A percentile compares a stretch with the other conserved stretches of the same genome.
Conservation (phyloP, 2,329 filamentous ascomycete genomes). For the Clonostachys rosea region DNA sequence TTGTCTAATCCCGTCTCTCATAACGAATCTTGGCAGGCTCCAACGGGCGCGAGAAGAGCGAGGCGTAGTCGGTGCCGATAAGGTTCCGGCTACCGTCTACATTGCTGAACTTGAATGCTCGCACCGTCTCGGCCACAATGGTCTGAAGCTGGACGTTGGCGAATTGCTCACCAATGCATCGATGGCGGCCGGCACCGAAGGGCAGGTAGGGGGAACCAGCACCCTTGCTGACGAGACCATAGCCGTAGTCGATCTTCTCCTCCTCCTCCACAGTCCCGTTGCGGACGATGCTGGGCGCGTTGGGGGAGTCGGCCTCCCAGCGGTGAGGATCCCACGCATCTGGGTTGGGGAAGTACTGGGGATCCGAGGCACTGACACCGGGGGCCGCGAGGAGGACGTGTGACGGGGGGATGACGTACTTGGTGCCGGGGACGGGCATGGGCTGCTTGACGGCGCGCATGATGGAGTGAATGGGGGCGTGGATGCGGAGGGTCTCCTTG, state of each 20-base stretch:
- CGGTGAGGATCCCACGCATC: conserved; percentile 84
- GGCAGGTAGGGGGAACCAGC: conserved; percentile 86
- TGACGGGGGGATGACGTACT: conserved; percentile 74
- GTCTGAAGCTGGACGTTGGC: conserved; percentile 89
- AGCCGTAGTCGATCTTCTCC: conserved; percentile 88
- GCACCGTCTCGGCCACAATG: conserved; percentile 72
- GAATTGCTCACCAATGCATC: conserved; percentile 96
- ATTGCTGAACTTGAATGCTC: conserved; percentile 76
- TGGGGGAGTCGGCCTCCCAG: conserved; percentile 67
- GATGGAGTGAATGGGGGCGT: conserved; percentile 93
- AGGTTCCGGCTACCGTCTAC: conserved; percentile 65
- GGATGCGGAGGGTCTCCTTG: conserved; percentile 87
- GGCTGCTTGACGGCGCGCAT: conserved; percentile 88
- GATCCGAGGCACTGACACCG: conserved; percentile 70
- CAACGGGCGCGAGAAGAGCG: conserved; percentile 69
- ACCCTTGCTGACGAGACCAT: conserved; percentile 89
- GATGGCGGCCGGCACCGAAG: conserved; percentile 87
- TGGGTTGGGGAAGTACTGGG: conserved; percentile 77
- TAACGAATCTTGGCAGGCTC: conserved; percentile 70
- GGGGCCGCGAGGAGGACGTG: conserved; percentile 83
- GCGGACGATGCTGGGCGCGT: conserved; percentile 40
- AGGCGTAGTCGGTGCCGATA: conserved; percentile 63
- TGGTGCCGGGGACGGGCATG: conserved; percentile 77
- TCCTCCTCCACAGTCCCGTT: conserved; percentile 37
- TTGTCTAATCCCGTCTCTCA: conserved; percentile 55